phyloP scores from a whole-genome alignment of 73 alveolate species.

The Uronychia setigera region DNA sequence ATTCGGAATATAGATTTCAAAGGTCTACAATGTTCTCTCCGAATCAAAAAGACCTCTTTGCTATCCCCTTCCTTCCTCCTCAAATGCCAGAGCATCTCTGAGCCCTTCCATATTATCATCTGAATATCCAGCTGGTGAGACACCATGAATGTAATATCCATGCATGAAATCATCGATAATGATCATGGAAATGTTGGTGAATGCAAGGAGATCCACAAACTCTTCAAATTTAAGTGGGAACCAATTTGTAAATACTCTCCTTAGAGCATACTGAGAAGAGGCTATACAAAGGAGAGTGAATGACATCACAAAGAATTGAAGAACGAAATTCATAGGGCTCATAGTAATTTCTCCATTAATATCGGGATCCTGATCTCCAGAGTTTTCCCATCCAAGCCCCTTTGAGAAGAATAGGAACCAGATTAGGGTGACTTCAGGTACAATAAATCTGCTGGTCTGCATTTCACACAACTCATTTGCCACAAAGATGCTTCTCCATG shows the following conservation, averaged over 20 bases:
- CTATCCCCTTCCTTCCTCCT: slow-evolving; percentile 81
- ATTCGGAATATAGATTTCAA: slow-evolving; percentile 84
- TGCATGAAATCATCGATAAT: slow-evolving; percentile 91
- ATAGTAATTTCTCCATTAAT: slow-evolving; percentile 12
- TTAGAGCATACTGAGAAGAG: slow-evolving; percentile 63
- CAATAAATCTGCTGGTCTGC: slow-evolving; percentile 73
- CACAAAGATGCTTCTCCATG: slow-evolving; percentile 95
- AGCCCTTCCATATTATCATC: slow-evolving; percentile 85
- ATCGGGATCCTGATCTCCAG: slow-evolving; percentile 67
- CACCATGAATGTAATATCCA: slow-evolving; percentile 98
- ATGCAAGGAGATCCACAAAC: slow-evolving; percentile 94
- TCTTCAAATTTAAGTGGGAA: slow-evolving; percentile 83
- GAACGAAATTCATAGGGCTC: slow-evolving; percentile 73
- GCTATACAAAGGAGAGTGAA: slow-evolving; percentile 78
- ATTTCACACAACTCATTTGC: slow-evolving; percentile 94
- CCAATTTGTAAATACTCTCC: slow-evolving; percentile 72
- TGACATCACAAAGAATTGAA: slow-evolving; percentile 81
- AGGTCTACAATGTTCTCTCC: slow-evolving; percentile 81
- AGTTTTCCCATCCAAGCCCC: slow-evolving; percentile 72
- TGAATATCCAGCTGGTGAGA: slow-evolving; percentile 90
- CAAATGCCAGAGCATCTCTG: slow-evolving; percentile 83
- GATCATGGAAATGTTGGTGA: slow-evolving; percentile 90
- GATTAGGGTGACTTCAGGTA: slow-evolving; percentile 64
- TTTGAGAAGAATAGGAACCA: slow-evolving; percentile 55
- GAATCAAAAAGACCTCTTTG: slow-evolving; percentile 84